These are phyloP conservation scores for Gamsiella multidivaricata DNA, from an alignment of 192 early-diverging fungal genomes.

Conservation along the genomic window DNA sequence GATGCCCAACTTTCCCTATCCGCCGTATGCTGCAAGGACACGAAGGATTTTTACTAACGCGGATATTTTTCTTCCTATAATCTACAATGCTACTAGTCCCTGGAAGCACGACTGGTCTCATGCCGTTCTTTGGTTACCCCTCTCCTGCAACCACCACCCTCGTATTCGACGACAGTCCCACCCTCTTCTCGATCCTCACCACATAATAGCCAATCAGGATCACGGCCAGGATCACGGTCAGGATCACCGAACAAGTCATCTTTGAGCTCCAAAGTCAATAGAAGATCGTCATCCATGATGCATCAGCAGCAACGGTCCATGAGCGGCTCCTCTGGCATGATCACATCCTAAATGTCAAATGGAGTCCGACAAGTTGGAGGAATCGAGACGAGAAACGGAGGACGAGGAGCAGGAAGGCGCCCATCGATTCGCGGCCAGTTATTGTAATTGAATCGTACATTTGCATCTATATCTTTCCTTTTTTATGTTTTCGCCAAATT, in stretches of 20 bases:
- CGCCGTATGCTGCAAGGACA: no score
- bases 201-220: conserved; percentile 16
- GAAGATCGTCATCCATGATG: conserved; percentile 25
- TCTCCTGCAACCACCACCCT: conserved; percentile 68
- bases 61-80: neutral
- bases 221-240: conserved; percentile 31
- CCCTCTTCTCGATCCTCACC: conserved; percentile 27
- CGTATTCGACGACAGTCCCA: conserved; percentile 53
- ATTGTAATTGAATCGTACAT: no score
- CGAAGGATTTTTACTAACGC: no score
- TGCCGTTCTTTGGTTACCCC: conserved; percentile 81
- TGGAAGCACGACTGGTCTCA: conserved; percentile 78
- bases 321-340: conserved; percentile 4
- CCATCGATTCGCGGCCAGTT: no score
- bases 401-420: no score
- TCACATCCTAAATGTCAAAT: conserved; percentile 15
- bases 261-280: conserved; percentile 9
- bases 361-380: no score
- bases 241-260: conserved; percentile 21
- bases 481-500: neutral
- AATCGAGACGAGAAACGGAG: no score
- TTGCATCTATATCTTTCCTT: neutral
- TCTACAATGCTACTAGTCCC: conserved; percentile 61
- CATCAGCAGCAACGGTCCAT: conserved; percentile 13
- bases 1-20: no score